These are phyloP conservation scores for Diaporthe eres DNA, from an alignment of 2,329 filamentous ascomycete genomes.

Conservation along the genomic window DNA sequence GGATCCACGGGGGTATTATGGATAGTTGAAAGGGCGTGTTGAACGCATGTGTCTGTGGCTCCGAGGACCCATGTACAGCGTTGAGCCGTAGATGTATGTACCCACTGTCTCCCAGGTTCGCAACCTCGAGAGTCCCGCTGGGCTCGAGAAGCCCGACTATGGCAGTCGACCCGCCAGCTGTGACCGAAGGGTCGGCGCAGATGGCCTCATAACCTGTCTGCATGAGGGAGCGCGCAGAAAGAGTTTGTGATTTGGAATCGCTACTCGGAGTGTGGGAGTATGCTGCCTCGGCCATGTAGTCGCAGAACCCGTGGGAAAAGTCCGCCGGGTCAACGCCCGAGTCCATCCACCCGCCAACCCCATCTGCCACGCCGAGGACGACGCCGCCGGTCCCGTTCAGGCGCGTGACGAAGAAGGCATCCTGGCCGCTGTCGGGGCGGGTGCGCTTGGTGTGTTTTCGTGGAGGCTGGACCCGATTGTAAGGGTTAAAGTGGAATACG, in stretches of 20 bases:
- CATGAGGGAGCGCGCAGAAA: conserved; percentile 79
- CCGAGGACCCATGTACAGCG: conserved; percentile 85
- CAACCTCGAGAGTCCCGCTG: conserved; percentile 84
- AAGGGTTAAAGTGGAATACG: conserved; percentile 80
- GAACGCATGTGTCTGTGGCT: conserved; percentile 94
- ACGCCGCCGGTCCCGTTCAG: conserved; percentile 80
- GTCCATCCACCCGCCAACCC: conserved; percentile 95
- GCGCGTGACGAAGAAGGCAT: conserved; percentile 93
- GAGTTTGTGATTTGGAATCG: conserved; percentile 34
- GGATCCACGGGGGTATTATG: conserved; percentile 84
- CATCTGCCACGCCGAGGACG: conserved; percentile 92
- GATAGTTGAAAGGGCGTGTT: conserved; percentile 97
- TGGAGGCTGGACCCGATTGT: conserved; percentile 69
- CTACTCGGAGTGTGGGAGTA: conserved; percentile 62
- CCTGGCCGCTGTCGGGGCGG: conserved; percentile 87
- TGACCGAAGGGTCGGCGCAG: conserved; percentile 78
- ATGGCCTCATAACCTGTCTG: conserved; percentile 88
- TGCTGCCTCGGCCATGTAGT: conserved; percentile 88
- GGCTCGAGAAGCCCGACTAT: conserved; percentile 84
- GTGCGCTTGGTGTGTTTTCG: conserved; percentile 67
- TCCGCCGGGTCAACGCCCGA: conserved; percentile 94
- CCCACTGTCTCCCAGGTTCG: conserved; percentile 95
- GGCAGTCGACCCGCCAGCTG: conserved; percentile 91
- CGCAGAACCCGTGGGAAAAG: conserved; percentile 94
- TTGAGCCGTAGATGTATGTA: conserved; percentile 90